phyloP scores from a whole-genome alignment of 257 asterid species.

The Linaria vulgaris region DNA sequence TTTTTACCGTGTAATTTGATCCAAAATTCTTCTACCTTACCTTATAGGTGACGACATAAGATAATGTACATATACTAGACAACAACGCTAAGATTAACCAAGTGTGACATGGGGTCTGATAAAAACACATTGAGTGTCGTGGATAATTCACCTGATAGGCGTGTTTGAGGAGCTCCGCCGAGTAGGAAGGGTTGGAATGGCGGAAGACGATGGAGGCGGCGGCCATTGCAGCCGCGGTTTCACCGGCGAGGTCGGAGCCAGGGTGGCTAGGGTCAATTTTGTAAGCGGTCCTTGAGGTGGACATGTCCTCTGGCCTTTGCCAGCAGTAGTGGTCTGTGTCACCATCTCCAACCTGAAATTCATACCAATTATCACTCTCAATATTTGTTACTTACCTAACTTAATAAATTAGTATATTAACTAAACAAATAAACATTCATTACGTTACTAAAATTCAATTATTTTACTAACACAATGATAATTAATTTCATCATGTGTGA shows the following conservation, averaged over 20 bases:
- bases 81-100: no score
- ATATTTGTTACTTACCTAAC: conserved; percentile 3
- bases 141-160: conserved; percentile 41
- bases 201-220: conserved; percentile 55
- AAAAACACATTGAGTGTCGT: no score
- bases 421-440: no score
- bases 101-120: no score
- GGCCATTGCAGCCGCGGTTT: conserved; percentile 68
- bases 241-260: conserved; percentile 62
- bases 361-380: conserved; percentile 19
- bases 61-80: no score
- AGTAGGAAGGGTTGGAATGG: conserved; percentile 35
- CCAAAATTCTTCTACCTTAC: no score
- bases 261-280: conserved; percentile 45
- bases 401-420: no score
- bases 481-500: no score
- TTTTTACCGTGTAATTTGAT: no score
- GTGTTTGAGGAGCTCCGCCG: conserved; percentile 44
- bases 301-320: conserved; percentile 70
- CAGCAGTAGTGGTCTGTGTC: conserved; percentile 56
- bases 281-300: conserved; percentile 49
- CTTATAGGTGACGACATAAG: no score
- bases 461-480: no score
- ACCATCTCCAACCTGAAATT: conserved; percentile 57
- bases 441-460: no score